A percentile compares a stretch with the other conserved stretches of the same genome.
These are phyloP conservation scores for Tetrahymena elliotti DNA, from an alignment of 73 alveolate species.

Conservation along the genomic window DNA sequence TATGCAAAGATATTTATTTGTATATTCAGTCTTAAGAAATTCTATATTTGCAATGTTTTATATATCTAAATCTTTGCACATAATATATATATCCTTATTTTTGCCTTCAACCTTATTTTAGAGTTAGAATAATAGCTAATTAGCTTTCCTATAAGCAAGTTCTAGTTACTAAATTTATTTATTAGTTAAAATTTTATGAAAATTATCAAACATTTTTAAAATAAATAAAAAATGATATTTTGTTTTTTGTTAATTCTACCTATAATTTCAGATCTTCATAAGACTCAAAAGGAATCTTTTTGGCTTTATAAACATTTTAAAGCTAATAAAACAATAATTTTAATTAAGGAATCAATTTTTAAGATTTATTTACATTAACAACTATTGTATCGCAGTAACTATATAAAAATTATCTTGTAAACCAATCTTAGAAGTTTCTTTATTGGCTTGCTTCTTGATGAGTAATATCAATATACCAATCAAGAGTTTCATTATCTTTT, in stretches of 20 bases:
- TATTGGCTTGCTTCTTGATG: not conserved
- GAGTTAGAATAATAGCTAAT: not conserved
- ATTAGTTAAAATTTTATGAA: not conserved
- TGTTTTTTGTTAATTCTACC: not conserved
- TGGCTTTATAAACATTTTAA: not conserved
- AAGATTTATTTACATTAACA: not conserved
- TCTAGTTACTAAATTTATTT: not conserved
- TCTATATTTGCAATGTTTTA: not conserved
- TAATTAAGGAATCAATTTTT: not conserved
- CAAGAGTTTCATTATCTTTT: not conserved
- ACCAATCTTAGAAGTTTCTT: not conserved
- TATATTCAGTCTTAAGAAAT: not conserved
- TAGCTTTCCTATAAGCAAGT: not conserved
- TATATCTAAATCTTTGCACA: not conserved
- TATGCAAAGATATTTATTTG: not conserved
- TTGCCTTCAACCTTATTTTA: not conserved
- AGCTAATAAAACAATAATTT: not conserved
- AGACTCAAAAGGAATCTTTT: not conserved
- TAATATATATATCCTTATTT: not conserved
- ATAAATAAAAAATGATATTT: not conserved
- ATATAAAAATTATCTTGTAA: not conserved
- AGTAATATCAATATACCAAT: not conserved
- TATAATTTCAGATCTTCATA: not conserved
- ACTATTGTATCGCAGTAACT: not conserved
- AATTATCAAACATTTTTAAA: not conserved